These are phyloP conservation scores for Phaffomyces opuntiae DNA, from an alignment of 805 yeast species.

Conservation along the genomic window DNA sequence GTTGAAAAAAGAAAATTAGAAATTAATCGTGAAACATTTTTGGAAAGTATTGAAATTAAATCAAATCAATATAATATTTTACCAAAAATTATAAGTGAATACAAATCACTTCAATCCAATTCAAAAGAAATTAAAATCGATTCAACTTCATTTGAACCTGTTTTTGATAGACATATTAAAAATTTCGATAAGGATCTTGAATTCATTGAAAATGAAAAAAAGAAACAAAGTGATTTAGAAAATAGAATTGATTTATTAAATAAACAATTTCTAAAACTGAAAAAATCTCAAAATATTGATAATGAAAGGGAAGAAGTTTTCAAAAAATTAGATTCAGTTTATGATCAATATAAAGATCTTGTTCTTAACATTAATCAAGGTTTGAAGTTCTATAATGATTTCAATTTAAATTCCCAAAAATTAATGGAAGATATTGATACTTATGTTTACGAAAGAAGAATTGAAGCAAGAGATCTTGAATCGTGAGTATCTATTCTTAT, in stretches of 20 bases:
- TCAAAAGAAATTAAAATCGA: slow-evolving; percentile 18
- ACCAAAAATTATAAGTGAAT: slow-evolving; percentile 45
- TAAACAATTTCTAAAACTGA: slow-evolving; percentile 20
- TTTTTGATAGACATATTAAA: slow-evolving; percentile 36
- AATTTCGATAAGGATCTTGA: slow-evolving; percentile 44
- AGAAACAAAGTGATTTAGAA: slow-evolving; percentile 32
- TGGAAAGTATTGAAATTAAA: slow-evolving; percentile 37
- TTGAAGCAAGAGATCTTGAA: slow-evolving; percentile 48
- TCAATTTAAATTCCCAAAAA: slow-evolving; percentile 38
- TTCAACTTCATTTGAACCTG: slow-evolving; percentile 30
- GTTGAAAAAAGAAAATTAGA: slow-evolving; percentile 29
- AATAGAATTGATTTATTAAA: slow-evolving; percentile 30
- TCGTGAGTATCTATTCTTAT: slow-evolving; percentile 14
- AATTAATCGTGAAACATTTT: slow-evolving; percentile 31
- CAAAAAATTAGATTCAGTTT: slow-evolving; percentile 34
- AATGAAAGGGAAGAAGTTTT: slow-evolving; percentile 39
- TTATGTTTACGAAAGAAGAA: slow-evolving; percentile 43
- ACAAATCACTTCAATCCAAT: slow-evolving; percentile 24
- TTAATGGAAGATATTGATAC: slow-evolving; percentile 43
- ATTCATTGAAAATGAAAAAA: slow-evolving; percentile 36
- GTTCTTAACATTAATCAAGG: slow-evolving; percentile 62
- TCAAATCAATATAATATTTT: slow-evolving; percentile 41
- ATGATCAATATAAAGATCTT: slow-evolving; percentile 36
- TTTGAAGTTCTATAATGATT: slow-evolving; percentile 58
- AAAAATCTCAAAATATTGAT: slow-evolving; percentile 10